phyloP scores from a whole-genome alignment of 2,329 filamentous ascomycete genomes.

The Arachnopeziza araneosa region DNA sequence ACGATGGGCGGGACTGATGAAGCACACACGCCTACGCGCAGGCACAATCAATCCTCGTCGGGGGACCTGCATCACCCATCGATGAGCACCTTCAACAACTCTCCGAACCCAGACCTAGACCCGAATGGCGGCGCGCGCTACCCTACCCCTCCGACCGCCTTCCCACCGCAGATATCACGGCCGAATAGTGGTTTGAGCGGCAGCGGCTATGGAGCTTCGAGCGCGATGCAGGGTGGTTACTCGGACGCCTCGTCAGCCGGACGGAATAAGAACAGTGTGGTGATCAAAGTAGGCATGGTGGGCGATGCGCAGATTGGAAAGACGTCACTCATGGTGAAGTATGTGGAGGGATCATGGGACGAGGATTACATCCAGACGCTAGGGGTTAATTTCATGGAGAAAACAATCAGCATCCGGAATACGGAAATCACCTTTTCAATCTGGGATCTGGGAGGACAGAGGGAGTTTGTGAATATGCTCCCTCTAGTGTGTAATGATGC shows the following conservation, averaged over 20 bases:
- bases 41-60: conserved; percentile 30
- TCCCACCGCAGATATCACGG: conserved; percentile 29
- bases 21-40: conserved; percentile 27
- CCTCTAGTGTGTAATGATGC: conserved; percentile 99
- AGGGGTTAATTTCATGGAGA: conserved; percentile 99
- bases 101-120: conserved; percentile 27
- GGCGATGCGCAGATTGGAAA: conserved; percentile 98
- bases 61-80: conserved; percentile 23
- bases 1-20: conserved; percentile 27
- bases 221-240: conserved; percentile 22
- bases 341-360: conserved; percentile 98
- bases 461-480: conserved; percentile 99
- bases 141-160: conserved; percentile 29
- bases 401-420: conserved; percentile 98
- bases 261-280: conserved; percentile 61
- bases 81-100: conserved; percentile 16
- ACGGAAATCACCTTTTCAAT: conserved; percentile 99
- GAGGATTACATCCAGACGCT: conserved; percentile 99
- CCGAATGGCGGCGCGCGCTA: conserved; percentile 23
- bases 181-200: conserved; percentile 30
- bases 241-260: conserved; percentile 26
- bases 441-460: conserved; percentile 96
- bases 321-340: conserved; percentile 99
- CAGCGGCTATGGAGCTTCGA: conserved; percentile 24
- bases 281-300: conserved; percentile 99